Conservation (phyloP, 2,329 filamentous ascomycete genomes). For the Triangularia verruculosa region DNA sequence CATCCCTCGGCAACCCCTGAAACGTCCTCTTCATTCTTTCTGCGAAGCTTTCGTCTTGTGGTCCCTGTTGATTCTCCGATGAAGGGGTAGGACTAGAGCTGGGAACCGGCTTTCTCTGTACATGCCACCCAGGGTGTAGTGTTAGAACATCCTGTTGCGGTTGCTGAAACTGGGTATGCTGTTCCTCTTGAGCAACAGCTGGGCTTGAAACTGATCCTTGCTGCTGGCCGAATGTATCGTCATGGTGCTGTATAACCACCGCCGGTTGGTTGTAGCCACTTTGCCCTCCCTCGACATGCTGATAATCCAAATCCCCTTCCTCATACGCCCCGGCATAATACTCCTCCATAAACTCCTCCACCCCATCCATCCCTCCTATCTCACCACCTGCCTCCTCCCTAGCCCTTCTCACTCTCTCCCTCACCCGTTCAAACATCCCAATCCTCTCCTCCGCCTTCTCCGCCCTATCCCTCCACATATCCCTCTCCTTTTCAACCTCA, state of each 20-base stretch:
- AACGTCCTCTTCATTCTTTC: slow-evolving; percentile 5
- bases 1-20: background rate
- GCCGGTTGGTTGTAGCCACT: background rate
- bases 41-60: background rate
- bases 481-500: slow-evolving; percentile 40
- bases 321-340: background rate
- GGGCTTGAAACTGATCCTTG: background rate
- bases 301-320: background rate
- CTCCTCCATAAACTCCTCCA: background rate
- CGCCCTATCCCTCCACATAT: slow-evolving; percentile 54
- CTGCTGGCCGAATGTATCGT: background rate
- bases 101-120: background rate
- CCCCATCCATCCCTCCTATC: background rate
- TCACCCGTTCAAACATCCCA: slow-evolving; percentile 42
- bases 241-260: background rate
- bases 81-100: background rate
- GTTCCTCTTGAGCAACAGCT: background rate
- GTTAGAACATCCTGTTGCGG: background rate
- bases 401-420: background rate
- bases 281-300: background rate
- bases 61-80: background rate
- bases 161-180: background rate
- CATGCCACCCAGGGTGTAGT: background rate
- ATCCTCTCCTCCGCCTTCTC: slow-evolving; percentile 54
- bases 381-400: slow-evolving; percentile 1